Evolutionary conservation across 257 asterid genomes (phyloP).

Genomic region (Lantana camara): DNA sequence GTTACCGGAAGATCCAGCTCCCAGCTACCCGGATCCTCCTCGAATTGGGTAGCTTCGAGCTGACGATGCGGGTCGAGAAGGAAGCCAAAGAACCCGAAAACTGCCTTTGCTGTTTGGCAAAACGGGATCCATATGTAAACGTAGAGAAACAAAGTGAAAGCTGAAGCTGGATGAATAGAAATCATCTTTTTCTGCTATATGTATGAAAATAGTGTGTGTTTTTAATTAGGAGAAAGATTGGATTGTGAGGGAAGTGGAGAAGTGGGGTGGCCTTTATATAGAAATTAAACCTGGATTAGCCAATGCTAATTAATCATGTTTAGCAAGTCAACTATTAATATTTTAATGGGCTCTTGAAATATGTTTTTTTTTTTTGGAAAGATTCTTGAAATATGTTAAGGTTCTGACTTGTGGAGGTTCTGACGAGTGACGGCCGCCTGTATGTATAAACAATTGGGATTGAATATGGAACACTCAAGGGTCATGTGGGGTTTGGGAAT

Average conservation of each 20-base stretch:
- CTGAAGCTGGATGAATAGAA: slow-evolving; percentile 24
- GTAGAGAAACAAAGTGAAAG: slow-evolving; percentile 25
- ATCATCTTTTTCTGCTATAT: slow-evolving; percentile 34
- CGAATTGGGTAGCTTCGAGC: not conserved
- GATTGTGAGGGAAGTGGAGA: not conserved
- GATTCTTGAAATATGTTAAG: too few species aligned
- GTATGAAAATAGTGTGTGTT: not conserved
- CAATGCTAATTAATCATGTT: not conserved
- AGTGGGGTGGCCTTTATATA: not conserved
- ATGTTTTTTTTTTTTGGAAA: too few species aligned
- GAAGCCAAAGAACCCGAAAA: slow-evolving; percentile 21
- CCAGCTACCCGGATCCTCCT: slow-evolving; percentile 23
- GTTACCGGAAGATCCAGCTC: slow-evolving; percentile 38
- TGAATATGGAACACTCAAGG: slow-evolving; percentile 28
- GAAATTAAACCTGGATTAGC: slow-evolving; percentile 12
- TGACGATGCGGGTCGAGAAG: slow-evolving; percentile 43
- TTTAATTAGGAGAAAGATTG: too few species aligned
- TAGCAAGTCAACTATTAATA: slow-evolving; percentile 32
- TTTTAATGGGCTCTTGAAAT: too few species aligned
- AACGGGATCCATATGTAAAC: slow-evolving; percentile 31
- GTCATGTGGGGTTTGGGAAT: slow-evolving; percentile 14
- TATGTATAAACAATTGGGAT: not conserved
- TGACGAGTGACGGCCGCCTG: too few species aligned
- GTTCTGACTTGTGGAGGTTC: too few species aligned
- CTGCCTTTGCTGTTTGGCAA: slow-evolving; percentile 1